Percentiles rank a stretch among this genome's conserved stretches.
These are phyloP conservation scores for Solanum clarkiae DNA, from an alignment of 257 asterid species.

Conservation along the genomic window DNA sequence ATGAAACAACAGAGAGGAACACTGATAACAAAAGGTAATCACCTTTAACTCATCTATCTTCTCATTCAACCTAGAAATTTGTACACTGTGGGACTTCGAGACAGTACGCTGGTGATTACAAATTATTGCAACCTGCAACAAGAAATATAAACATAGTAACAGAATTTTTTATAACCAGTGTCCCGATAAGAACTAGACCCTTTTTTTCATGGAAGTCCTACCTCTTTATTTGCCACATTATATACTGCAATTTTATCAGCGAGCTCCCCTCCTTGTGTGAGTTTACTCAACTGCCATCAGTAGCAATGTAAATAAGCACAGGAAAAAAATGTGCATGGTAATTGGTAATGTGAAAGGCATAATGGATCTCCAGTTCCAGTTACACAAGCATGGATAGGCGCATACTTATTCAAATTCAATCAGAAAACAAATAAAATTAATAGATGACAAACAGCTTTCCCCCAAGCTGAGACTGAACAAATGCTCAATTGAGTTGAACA, in stretches of 20 bases:
- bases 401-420: not conserved
- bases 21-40: not conserved
- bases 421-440: not conserved
- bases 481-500: not conserved
- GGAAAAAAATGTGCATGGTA: not conserved
- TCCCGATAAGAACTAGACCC: not conserved
- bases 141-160: not conserved
- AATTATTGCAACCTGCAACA: slow-evolving; percentile 82
- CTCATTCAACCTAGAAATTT: slow-evolving; percentile 64
- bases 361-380: not conserved
- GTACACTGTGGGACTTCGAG: slow-evolving; percentile 78
- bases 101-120: slow-evolving; percentile 95
- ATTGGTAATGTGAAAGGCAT: not conserved
- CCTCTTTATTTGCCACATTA: slow-evolving; percentile 89
- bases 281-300: slow-evolving; percentile 57
- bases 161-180: not conserved
- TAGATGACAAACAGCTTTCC: not conserved
- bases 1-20: not conserved
- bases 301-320: slow-evolving; percentile 1
- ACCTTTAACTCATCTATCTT: slow-evolving; percentile 90
- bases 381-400: not conserved
- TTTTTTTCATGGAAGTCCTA: slow-evolving; percentile 7
- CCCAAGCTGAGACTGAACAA: not conserved
- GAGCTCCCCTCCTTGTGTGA: slow-evolving; percentile 51
- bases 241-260: slow-evolving; percentile 56